Base-by-base conservation (phyloP, 805 yeast genomes). In the Schwanniomyces sp. region DNA sequence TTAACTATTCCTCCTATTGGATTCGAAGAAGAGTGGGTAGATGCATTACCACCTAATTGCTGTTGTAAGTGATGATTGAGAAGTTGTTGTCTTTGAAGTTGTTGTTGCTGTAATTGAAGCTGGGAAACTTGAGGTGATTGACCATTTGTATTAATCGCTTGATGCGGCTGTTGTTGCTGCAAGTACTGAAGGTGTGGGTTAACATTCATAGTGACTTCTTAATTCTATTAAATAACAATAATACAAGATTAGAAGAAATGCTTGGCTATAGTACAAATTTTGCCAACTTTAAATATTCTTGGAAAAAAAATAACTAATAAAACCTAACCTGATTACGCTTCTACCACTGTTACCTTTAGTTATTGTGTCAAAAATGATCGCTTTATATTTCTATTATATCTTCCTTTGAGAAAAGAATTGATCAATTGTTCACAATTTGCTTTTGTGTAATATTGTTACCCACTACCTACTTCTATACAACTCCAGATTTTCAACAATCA, bases 181-280 rank as follows among this genome's bases (percentile, higher is more conserved):
- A 72, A 61, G 55, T 70, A 71, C 52, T 70, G 78, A 41, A 71
- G 66, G 48, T 72, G 78, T 26, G 76, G 75, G 48, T 70, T 70
- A 41, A 65, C 64, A 57, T 72, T 72, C 76, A 72, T 72, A 17
- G 25, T 50, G 12, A 27, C 28, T 10, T 38, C 40, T 43, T 17
- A 25, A 32, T 34, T 26, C 18, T 41, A 41, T 30, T 30, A 28
- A 40, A 10, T 39, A 28, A 39, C 30, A 39, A 14, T 26, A 26
- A 14, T 39, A 39, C 30, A 39, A 26, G 40, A 37, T 37, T 25
- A 12, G 18, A 21, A 37, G 2, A 6, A 24, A 21, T 18, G 24
- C 43, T 28, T 28, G 24, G 10, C 25, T 28, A 21, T 40, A 14
- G 25, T 28, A 28, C 32, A 28, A 40, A 28, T 17, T 32, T 40